Evolutionary conservation across 73 alveolate genomes (phyloP), one percentile per base, ranked within the genome.

Genomic region (Symbiodinium natans): DNA sequence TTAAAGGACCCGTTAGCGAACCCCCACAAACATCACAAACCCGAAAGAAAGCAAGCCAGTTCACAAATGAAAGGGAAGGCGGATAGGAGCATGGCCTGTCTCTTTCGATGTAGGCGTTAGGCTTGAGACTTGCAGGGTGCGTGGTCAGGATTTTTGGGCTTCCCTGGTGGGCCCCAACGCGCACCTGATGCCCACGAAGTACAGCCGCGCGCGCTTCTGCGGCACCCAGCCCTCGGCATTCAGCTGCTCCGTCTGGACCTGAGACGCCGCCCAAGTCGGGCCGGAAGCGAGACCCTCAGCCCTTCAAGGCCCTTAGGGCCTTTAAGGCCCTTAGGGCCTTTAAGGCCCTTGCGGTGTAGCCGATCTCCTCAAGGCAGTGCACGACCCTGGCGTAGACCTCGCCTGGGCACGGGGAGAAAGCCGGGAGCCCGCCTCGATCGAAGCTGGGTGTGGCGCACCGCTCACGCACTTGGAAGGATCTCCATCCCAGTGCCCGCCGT

Each of bases 401-500:
- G 54, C 97, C 97, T 68, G 59, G 59, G 59, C 59, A 46, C 13
- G 59, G 59, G 59, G 59, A 46, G 59, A 9, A 46, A 9, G 59
- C 59, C 59, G 59, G 5, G 31, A 56, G 2, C 77, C 0, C 80
- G 36, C 40, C 38, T 3, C 3, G 27, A 23, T 7, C 38, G 11
- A 3, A 23, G 29, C 19, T 29, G 59, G 59, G 40, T 27, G 80
- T 25, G 80, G 80, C 40, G 80, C 80, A 63, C 80, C 80, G 33
- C 33, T 63, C 36, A 41, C 80, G 83, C 97, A 90, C 82, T 71
- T 68, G 89, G 42, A 34, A 39, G 97, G 97, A 23, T 71, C 97
- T n/a, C 48, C 56, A 42, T 90, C 97, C 97, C 97, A 90, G 34
- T 41, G 77, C 40, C 97, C 97, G 27, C 97, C 97, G 46, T 90